Base-by-base conservation (phyloP, 805 yeast genomes). In the Lipomyces mesembrius region DNA sequence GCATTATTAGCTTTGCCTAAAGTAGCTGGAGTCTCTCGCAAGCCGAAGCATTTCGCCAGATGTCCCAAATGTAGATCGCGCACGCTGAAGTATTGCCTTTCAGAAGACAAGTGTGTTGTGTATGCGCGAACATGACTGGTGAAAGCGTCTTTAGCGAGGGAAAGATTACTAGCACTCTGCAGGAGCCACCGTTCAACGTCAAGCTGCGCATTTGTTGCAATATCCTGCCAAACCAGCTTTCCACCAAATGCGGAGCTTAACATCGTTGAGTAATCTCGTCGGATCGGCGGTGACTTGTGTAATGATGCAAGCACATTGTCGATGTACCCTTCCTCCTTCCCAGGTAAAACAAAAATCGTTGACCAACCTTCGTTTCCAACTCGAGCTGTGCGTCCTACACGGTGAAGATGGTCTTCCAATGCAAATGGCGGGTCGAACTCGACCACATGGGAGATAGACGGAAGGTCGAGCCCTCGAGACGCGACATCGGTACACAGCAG, bases 381-480 rank as follows among this genome's bases (percentile, higher is more conserved):
- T 80, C 99, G 88, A 8, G 99, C 99, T 12, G 98, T 92, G 81
- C 99, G 87, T 62, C 99, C 99, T 64, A 93, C 91, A 78, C 99
- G 85, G 78, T 95, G 99, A 66, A 95, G 81, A 82, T 95, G 99
- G 76, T 95, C 99, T 70, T 92, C 98, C 4, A 92, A 83, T 1
- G 95, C 85, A 75, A 94, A 93, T 4, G 99, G 97, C 2, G 99
- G 97, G 76, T 95, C 99, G 73, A 88, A 89, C 77, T 95, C 99
- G 22, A 95, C 83, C 39, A 95, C 97, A 59, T 88, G 86, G 57
- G 95, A 85, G 66, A 95, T 91, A 60, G 86, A 84, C 1, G 97
- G 97, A 64, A 95, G 80, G 82, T 95, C 99, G 69, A 95, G 83
- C 69, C 99, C 99, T 80, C 99, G 87, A 43, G 98, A 88, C 0